phyloP scores from a whole-genome alignment of 768 basidiomycete species.

The Amyloporia xantha region DNA sequence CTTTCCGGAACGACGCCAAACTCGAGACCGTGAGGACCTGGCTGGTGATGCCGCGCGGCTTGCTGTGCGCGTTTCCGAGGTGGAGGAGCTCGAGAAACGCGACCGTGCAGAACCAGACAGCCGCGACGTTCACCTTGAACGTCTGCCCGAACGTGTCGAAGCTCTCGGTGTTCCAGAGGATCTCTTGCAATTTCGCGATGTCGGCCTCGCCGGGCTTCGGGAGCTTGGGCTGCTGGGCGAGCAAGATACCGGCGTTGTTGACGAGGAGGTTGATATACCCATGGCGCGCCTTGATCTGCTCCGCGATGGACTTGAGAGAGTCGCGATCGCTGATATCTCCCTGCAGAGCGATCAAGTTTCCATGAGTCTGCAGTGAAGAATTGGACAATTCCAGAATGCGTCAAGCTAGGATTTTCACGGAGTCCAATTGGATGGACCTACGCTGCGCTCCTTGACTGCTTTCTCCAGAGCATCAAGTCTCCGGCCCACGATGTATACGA shows the following conservation, averaged over 20 bases:
- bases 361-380: constrained; percentile 28
- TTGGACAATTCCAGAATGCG: too few relatives aligned
- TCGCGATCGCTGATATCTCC: constrained; percentile 62
- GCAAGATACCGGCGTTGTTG: constrained; percentile 69
- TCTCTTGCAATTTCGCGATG: constrained; percentile 46
- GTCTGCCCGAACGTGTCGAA: constrained; percentile 56
- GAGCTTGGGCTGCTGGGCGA: constrained; percentile 26
- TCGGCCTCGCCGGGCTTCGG: constrained; percentile 31
- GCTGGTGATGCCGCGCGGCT: constrained; percentile 19
- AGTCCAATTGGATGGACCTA: background rate
- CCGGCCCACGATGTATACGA: constrained; percentile 74
- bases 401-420: too few relatives aligned
- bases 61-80: constrained; percentile 46
- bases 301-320: constrained; percentile 50
- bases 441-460: constrained; percentile 51
- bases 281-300: constrained; percentile 48
- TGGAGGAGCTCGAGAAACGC: constrained; percentile 78
- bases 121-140: constrained; percentile 68
- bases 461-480: constrained; percentile 51
- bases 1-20: constrained; percentile 61
- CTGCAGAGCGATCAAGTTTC: constrained; percentile 57
- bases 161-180: constrained; percentile 61
- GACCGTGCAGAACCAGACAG: constrained; percentile 69
- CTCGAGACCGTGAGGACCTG: constrained; percentile 71
- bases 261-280: constrained; percentile 70